phyloP scores from a whole-genome alignment of 371 early-diverging fungal species.

The Circinella minor region DNA sequence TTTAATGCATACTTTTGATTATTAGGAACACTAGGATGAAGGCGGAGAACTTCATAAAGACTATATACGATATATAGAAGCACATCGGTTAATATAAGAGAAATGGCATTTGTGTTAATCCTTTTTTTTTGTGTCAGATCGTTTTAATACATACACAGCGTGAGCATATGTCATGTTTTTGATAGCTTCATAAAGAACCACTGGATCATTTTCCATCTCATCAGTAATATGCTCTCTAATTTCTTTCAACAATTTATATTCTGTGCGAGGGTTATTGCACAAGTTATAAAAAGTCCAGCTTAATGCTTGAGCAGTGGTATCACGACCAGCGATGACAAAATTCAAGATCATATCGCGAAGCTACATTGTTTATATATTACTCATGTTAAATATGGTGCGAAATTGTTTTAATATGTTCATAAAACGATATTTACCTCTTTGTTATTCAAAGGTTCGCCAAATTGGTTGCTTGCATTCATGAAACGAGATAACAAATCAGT shows the following conservation, averaged over 20 bases:
- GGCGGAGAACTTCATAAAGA: slow-evolving; percentile 68
- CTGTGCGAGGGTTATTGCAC: slow-evolving; percentile 44
- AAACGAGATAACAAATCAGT: slow-evolving; percentile 65
- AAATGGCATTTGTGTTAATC: slow-evolving; percentile 36
- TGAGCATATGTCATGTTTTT: slow-evolving; percentile 42
- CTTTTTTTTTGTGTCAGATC: slow-evolving; percentile 25
- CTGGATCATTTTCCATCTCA: slow-evolving; percentile 28
- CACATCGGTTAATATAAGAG: background rate
- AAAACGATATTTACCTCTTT: slow-evolving; percentile 22
- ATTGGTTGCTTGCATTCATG: slow-evolving; percentile 51
- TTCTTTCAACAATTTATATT: slow-evolving; percentile 52
- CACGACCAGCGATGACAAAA: slow-evolving; percentile 65
- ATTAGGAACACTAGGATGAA: slow-evolving; percentile 74
- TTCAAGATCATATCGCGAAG: slow-evolving; percentile 58
- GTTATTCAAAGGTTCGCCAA: slow-evolving; percentile 38
- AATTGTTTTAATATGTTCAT: background rate
- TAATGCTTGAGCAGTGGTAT: slow-evolving; percentile 76
- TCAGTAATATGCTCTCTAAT: slow-evolving; percentile 38
- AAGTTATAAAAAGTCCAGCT: slow-evolving; percentile 69
- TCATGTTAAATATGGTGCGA: no score
- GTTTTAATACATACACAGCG: slow-evolving; percentile 21
- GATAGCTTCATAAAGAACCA: slow-evolving; percentile 54
- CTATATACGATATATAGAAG: background rate
- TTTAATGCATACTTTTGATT: slow-evolving; percentile 67
- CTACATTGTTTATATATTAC: slow-evolving; percentile 13